Evolutionary conservation across 208 protist genomes (phyloP), one percentile per base, ranked within the genome.

Genomic region (Leishmania arabica): DNA sequence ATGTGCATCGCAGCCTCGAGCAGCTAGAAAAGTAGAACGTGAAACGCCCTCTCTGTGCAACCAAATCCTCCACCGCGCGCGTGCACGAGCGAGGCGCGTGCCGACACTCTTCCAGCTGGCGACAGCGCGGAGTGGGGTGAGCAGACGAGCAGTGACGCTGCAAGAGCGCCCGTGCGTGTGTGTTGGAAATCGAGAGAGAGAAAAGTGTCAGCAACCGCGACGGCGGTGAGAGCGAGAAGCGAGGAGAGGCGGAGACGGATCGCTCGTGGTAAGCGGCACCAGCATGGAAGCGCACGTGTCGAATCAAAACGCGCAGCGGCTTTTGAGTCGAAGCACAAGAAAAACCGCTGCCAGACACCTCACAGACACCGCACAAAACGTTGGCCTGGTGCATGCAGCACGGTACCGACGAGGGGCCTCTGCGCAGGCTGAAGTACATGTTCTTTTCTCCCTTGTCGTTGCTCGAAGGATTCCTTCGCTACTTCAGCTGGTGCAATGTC

Each of bases 1-100:
- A 68, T 27, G 66, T 21, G n/a, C 72, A 79, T 75, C 19, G 75
- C 75, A 6, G 37, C 13, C n/a, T 58, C 62, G 24, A 58, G 21
- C 31, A 24, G 37, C 31, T 27, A 58, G 31, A 65, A 54, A 45
- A 34, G 13, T 45, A 69, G 27, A 64, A 27, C 73, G 47, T 8
- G 47, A 58, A 62, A 47, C 9, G 70, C 21, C 27, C 8, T 11
- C 24, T 8, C 27, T 27, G 69, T 19, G 27, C 21, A 31, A 53
- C 21, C 45, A 45, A 34, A 53, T 53, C 31, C 62, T 34, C 65
- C 65, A 4, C 21, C 40, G 37, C 65, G 31, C 19, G 40, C 65
- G 65, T 71, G 60, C 24, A 31, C 56, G 24, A 62, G 24, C 27
- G 56, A 62, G 56, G 56, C 24, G 24, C 56, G 27, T 62, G 56